Conservation (phyloP, 1,139 yeast genomes). For the Geotrichum klebahnii region DNA sequence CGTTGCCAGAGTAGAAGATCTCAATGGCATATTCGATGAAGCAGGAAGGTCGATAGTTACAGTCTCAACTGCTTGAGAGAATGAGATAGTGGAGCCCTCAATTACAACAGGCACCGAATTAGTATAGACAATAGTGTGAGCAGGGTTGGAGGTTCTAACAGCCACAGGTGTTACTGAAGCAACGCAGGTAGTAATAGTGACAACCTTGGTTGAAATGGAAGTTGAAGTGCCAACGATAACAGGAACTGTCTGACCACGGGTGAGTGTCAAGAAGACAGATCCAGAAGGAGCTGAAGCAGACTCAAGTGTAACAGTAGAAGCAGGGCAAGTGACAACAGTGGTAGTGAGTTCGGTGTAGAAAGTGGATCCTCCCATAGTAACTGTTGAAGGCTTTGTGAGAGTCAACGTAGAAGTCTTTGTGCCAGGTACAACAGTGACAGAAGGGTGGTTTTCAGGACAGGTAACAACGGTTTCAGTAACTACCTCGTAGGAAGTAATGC, state of each 20-base stretch:
- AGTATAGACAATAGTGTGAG: slow-evolving; percentile 7
- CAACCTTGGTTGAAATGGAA: neutral
- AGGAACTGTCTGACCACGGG: slow-evolving; percentile 1
- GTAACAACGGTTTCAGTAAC: slow-evolving; percentile 15
- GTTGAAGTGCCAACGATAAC: slow-evolving; percentile 2
- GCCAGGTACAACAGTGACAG: no score
- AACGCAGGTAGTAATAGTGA: slow-evolving; percentile 4
- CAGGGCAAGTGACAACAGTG: no score
- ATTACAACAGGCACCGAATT: slow-evolving; percentile 15
- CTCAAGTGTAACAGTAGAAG: slow-evolving; percentile 4
- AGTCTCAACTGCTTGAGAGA: slow-evolving; percentile 4
- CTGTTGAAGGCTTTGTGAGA: no score
- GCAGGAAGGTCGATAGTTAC: neutral
- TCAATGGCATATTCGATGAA: neutral
- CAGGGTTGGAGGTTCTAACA: neutral
- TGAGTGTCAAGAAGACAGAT: slow-evolving; percentile 5
- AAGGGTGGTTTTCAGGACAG: no score
- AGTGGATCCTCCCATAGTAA: no score
- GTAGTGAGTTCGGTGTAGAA: no score
- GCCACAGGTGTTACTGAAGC: neutral
- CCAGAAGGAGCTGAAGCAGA: slow-evolving; percentile 5
- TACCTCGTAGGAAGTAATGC: neutral
- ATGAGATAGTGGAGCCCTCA: slow-evolving; percentile 12
- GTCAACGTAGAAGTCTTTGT: no score
- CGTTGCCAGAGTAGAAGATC: no score